Evolutionary conservation across 1,284 basidiomycete species (phyloP).

Genomic region (Termitomyces sp.): DNA sequence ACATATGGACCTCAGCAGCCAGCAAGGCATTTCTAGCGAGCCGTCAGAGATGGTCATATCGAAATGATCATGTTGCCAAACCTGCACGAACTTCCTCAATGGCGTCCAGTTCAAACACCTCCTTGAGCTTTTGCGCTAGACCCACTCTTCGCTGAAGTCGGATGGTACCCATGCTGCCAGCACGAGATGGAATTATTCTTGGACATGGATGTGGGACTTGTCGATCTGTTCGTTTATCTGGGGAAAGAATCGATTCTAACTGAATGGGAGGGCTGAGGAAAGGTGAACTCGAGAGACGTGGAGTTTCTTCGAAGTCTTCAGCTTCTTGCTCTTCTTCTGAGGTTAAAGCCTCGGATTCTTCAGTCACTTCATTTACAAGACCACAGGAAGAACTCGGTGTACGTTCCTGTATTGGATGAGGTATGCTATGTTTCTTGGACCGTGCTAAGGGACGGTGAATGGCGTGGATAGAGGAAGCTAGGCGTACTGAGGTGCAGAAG

Average conservation of each 20-base stretch:
- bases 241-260: constrained; percentile 2
- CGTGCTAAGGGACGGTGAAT: constrained; percentile 79
- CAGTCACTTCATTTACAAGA: constrained; percentile 28
- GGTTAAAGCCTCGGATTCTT: constrained; percentile 25
- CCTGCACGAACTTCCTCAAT: constrained; percentile 82
- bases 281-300: constrained; percentile 30
- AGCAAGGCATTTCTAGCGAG: constrained; percentile 75
- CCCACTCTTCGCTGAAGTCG: constrained; percentile 63
- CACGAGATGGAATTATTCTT: constrained; percentile 31
- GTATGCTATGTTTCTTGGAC: constrained; percentile 42
- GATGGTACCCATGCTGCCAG: constrained; percentile 67
- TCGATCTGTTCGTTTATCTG: constrained; percentile 7
- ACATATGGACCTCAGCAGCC: constrained; percentile 83
- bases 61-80: constrained; percentile 25
- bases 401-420: constrained; percentile 16
- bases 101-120: constrained; percentile 77
- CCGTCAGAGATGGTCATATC: constrained; percentile 15
- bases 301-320: constrained; percentile 62
- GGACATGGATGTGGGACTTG: constrained; percentile 5
- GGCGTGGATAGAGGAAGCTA: constrained; percentile 80
- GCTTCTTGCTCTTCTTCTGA: constrained; percentile 34
- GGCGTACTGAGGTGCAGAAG: constrained; percentile 27
- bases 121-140: constrained; percentile 78
- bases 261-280: constrained; percentile 22
- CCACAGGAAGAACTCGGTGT: constrained; percentile 14